phyloP scores from a whole-genome alignment of 805 yeast species.

The Ogataea paraovalis region DNA sequence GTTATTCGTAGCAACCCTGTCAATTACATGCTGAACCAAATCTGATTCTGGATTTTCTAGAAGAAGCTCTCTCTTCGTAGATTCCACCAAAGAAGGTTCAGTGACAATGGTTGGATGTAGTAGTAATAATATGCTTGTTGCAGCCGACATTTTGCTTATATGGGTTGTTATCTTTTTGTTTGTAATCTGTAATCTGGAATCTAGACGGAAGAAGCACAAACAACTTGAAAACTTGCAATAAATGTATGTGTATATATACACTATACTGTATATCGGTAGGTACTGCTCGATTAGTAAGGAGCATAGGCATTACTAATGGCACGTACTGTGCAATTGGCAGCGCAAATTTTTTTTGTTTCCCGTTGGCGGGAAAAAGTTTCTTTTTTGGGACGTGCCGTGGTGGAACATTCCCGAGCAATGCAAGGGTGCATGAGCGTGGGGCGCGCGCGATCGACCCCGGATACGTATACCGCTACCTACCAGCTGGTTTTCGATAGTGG shows the following conservation, averaged over 20 bases:
- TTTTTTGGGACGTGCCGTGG: neutral
- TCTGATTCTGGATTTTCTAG: constrained; percentile 27
- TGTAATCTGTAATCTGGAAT: too few relatives aligned
- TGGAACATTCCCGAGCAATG: too few relatives aligned
- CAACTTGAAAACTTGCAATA: too few relatives aligned
- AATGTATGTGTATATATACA: neutral
- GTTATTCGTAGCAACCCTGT: constrained; percentile 49
- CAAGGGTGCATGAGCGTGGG: too few relatives aligned
- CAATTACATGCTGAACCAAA: constrained; percentile 51
- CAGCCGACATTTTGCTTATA: neutral
- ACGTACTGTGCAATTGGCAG: neutral
- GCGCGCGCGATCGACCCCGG: too few relatives aligned
- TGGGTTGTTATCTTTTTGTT: neutral
- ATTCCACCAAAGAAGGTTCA: constrained; percentile 43
- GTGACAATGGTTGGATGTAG: constrained; percentile 68
- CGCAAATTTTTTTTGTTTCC: neutral
- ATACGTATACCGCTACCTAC: too few relatives aligned
- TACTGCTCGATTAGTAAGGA: neutral
- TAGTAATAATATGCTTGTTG: constrained; percentile 36
- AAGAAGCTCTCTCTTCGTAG: constrained; percentile 33
- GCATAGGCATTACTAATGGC: neutral
- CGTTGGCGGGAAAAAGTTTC: neutral
- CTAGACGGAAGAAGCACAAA: too few relatives aligned
- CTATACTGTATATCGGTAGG: too few relatives aligned
- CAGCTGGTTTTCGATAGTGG: too few relatives aligned